These are phyloP conservation scores for Furcasterigmium sp. DNA, from an alignment of 2,329 filamentous ascomycete genomes.

Conservation along the genomic window DNA sequence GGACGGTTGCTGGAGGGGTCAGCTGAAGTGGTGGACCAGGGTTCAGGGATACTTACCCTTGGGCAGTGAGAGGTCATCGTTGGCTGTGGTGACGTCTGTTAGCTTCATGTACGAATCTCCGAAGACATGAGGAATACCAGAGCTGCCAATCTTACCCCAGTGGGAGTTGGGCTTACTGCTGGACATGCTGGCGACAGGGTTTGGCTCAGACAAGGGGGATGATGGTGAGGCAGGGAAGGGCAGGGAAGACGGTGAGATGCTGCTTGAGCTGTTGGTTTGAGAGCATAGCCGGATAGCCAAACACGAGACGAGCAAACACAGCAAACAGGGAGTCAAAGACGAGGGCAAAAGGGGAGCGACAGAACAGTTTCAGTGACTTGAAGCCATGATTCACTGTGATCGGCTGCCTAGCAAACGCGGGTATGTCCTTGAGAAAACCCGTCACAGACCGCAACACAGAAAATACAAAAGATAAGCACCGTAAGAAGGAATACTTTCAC, in stretches of 20 bases:
- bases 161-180: not conserved
- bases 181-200: no score
- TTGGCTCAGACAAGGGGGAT: no score
- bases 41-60: constrained; percentile 45
- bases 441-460: no score
- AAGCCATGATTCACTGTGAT: no score
- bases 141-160: not conserved
- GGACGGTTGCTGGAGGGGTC: constrained; percentile 52
- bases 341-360: constrained; percentile 1
- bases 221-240: not conserved
- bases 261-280: not conserved
- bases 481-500: not conserved
- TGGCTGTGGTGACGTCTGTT: constrained; percentile 43
- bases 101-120: constrained; percentile 27
- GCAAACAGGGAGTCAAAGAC: not conserved
- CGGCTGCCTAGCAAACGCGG: no score
- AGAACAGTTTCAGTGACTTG: constrained; percentile 23
- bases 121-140: not conserved
- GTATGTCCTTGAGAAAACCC: no score
- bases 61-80: constrained; percentile 59
- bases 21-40: not conserved
- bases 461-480: no score
- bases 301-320: not conserved
- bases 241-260: not conserved
- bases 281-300: not conserved